These are phyloP conservation scores for Begonia peltatifolia DNA, from an alignment of 306 rosid genomes.

Conservation along the genomic window DNA sequence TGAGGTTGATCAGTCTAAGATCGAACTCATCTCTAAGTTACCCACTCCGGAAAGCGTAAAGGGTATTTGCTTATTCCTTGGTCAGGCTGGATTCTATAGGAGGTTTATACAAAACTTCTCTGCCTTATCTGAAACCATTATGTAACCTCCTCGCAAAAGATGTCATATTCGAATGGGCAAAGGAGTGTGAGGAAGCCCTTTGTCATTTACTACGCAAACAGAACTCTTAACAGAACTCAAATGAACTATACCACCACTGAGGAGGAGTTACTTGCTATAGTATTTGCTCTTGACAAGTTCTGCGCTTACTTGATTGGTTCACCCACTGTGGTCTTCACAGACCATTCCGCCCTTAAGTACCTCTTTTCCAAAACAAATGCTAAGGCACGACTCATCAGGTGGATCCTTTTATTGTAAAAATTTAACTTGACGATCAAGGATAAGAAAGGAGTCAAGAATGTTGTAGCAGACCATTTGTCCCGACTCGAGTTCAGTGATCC, in stretches of 20 bases:
- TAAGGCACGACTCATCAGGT: too few species aligned
- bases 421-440: not conserved
- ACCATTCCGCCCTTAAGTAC: too few species aligned
- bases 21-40: not conserved
- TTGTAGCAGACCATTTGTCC: not conserved
- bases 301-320: not conserved
- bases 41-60: not conserved
- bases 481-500: not conserved
- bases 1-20: not conserved
- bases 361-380: too few species aligned
- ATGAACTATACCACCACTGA: not conserved
- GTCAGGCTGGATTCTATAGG: not conserved
- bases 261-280: not conserved
- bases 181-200: not conserved
- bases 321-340: too few species aligned
- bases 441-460: not conserved
- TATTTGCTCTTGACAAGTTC: not conserved
- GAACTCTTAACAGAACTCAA: not conserved
- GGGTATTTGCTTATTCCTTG: not conserved
- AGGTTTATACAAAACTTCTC: not conserved
- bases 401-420: not conserved
- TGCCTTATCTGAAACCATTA: not conserved
- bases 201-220: not conserved
- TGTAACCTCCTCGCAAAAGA: not conserved
- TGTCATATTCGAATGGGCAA: not conserved